Evolutionary conservation across 306 rosid species (phyloP), one percentile per base, ranked within the genome.

Genomic region (Dicorynia guianensis): DNA sequence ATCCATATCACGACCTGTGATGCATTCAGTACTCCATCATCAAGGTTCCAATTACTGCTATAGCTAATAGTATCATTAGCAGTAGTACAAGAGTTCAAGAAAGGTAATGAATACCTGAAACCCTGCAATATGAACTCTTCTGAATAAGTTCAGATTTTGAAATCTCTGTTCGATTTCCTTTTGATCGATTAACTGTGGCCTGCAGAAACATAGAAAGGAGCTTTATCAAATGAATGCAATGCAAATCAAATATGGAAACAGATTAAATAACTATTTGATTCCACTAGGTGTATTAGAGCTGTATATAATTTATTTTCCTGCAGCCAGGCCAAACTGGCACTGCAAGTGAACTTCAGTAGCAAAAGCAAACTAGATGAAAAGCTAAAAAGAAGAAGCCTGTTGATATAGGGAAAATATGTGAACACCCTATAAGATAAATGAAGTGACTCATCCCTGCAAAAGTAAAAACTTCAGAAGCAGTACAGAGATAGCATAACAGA

Each of bases 1-100:
- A 85, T 96, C 99, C 99, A 96, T 90, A 67, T 92, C 97, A 58
- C 97, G 88, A 75, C 83, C 98, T 92, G 83, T 79, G 83, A 73
- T 48, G 77, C 69, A 80, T 73, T 68, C 64, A 50, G 44, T 7
- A 63, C 76, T 38, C 53, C 67, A 67, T 81, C 49, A 68, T 34
- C 39, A 17, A 17, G 33, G 20, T 38, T 53, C 76, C 65, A 76
- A 34, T 66, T 58, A 71, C 69, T 39, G 44, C 47, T 59, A 67
- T n/a, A 60, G 80, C 18, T 64, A 71, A 76, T 47, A 47, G 46
- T 19, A 42, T 57, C 34, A 53, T 11, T 33, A 11, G 30, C n/a
- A 60, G 15, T n/a, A 43, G 7, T 17, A 18, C 12, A 11, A 57
- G 3, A 54, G 25, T 50, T 77, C 56, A 69, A 4, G 10, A 18